Evolutionary conservation across 2,329 filamentous ascomycete genomes (phyloP).

Genomic region (Reticulascus tulasneorum): DNA sequence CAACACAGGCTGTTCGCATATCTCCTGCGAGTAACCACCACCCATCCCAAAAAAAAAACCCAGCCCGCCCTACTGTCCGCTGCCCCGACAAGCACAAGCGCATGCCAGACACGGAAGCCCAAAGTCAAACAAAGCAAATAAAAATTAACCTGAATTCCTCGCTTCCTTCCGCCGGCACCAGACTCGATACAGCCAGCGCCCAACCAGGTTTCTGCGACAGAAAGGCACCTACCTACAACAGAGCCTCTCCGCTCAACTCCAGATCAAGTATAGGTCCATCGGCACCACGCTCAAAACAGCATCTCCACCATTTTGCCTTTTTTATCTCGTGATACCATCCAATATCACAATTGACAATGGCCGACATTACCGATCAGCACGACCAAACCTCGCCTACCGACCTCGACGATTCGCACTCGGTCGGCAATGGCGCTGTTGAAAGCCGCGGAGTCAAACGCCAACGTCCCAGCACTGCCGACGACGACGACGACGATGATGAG

Average conservation of each 20-base stretch:
- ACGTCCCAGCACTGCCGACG: constrained; percentile 78
- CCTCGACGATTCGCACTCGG: constrained; percentile 66
- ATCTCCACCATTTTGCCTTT: constrained; percentile 56
- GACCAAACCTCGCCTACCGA: constrained; percentile 71
- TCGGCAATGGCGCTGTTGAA: constrained; percentile 63
- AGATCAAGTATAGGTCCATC: constrained; percentile 64
- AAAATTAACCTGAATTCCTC: constrained; percentile 37
- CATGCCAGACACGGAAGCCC: constrained; percentile 24
- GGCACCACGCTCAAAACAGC: constrained; percentile 62
- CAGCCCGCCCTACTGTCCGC: constrained; percentile 6
- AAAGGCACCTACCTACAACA: constrained; percentile 32
- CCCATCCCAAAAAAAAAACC: constrained; percentile 11
- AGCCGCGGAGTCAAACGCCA: constrained; percentile 84
- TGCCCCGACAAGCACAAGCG: constrained; percentile 15
- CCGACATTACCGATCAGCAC: constrained; percentile 76
- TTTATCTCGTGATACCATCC: constrained; percentile 42
- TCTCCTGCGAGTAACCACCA: constrained; percentile 4
- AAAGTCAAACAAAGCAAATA: constrained; percentile 31
- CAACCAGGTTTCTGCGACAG: constrained; percentile 55
- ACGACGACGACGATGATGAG: constrained; percentile 96
- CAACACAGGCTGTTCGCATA: constrained; percentile 1
- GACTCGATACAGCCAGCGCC: constrained; percentile 43
- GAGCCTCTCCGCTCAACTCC: constrained; percentile 49
- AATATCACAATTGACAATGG: constrained; percentile 48
- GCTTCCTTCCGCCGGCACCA: constrained; percentile 41